Evolutionary conservation across 306 rosid genomes (phyloP).

Genomic region (Cicer arietinum): DNA sequence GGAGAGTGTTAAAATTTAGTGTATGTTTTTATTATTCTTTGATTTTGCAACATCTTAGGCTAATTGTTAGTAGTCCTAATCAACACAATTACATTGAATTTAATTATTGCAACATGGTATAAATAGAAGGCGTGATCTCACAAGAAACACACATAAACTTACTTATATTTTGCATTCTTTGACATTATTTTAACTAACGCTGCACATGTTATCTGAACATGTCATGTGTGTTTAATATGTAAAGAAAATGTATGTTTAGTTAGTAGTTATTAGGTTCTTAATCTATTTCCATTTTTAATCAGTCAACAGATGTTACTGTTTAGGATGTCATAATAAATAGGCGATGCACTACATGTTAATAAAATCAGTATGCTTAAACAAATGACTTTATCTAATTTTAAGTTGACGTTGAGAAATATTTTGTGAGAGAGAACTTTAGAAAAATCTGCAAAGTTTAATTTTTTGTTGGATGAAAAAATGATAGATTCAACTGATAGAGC

Average conservation of each 20-base stretch:
- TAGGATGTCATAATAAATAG: slow-evolving; percentile 16
- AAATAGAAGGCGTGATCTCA: too few relatives aligned
- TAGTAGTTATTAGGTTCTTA: background rate
- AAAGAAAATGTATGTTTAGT: slow-evolving; percentile 9
- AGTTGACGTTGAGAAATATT: slow-evolving; percentile 13
- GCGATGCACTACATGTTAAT: slow-evolving; percentile 2
- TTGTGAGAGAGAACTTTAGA: slow-evolving; percentile 11
- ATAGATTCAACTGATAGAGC: background rate
- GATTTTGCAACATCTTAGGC: too few relatives aligned
- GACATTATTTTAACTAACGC: background rate
- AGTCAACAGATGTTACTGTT: slow-evolving; percentile 5
- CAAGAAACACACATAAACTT: too few relatives aligned
- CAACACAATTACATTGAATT: too few relatives aligned
- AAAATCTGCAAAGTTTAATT: background rate
- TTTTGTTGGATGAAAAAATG: background rate
- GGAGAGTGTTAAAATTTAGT: too few relatives aligned
- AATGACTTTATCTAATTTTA: slow-evolving; percentile 19
- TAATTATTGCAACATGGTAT: too few relatives aligned
- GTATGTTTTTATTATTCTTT: too few relatives aligned
- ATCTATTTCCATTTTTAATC: slow-evolving; percentile 25
- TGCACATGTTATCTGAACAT: slow-evolving; percentile 18
- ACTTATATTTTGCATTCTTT: too few relatives aligned
- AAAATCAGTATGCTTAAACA: slow-evolving; percentile 2
- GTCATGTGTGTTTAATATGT: slow-evolving; percentile 28
- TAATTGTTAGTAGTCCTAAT: too few relatives aligned